Conservation (phyloP, 164 flowering plant species). For the Liriodendron chinense region DNA sequence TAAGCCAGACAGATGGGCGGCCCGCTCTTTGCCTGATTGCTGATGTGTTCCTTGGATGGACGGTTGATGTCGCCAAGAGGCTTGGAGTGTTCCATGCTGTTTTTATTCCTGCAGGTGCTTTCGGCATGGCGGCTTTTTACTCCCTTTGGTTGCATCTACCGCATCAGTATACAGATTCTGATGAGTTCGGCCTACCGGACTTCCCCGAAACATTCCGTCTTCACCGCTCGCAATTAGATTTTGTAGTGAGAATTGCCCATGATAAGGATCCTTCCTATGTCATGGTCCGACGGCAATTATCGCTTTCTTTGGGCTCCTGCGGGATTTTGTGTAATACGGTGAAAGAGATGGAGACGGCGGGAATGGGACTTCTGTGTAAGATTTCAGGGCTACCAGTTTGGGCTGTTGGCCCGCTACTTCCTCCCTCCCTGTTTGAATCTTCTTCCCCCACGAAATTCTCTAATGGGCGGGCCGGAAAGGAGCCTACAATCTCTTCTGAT, state of each 20-base stretch:
- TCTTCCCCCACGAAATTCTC: not conserved
- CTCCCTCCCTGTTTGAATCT: not conserved
- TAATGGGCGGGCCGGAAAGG: not conserved
- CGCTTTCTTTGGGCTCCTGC: conserved; percentile 2
- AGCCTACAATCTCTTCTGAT: not conserved
- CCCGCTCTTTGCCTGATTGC: conserved; percentile 4
- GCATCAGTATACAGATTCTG: not conserved
- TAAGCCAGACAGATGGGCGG: not conserved
- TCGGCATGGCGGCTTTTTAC: conserved; percentile 9
- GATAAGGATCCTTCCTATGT: not conserved
- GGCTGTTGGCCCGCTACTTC: conserved; percentile 10
- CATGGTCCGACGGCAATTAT: not conserved
- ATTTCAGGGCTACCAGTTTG: conserved; percentile 3
- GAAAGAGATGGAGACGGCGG: conserved; percentile 6
- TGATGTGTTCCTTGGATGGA: conserved; percentile 10
- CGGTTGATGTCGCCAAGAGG: not conserved
- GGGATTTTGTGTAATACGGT: conserved; percentile 8
- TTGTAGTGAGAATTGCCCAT: not conserved
- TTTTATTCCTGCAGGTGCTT: conserved; percentile 11
- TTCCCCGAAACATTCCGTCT: conserved; percentile 7
- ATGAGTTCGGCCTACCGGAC: conserved; percentile 6
- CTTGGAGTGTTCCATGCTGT: conserved; percentile 2
- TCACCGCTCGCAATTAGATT: conserved; percentile 4
- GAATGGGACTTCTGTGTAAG: not conserved
- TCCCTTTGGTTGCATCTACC: conserved; percentile 7